Conservation (phyloP, 2,329 filamentous ascomycete genomes). For the Apiospora rasikravindrae region DNA sequence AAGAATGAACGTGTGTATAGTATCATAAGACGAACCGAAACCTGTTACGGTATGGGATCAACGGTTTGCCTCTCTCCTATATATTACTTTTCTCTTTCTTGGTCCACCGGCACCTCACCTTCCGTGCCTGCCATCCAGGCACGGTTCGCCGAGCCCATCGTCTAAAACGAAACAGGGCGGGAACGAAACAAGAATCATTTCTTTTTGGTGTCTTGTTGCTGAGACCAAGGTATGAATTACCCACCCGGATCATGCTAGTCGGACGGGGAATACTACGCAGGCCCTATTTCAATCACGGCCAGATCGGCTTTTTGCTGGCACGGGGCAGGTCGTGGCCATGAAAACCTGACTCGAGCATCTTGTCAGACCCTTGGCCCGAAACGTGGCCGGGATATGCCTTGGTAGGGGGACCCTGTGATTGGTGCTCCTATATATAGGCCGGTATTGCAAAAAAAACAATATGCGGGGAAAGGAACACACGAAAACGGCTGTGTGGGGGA, state of each 20-base stretch:
- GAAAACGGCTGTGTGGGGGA: neutral
- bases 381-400: neutral
- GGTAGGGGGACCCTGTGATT: neutral
- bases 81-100: neutral
- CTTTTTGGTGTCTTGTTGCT: neutral
- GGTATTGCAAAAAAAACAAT: neutral
- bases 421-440: conserved; percentile 4
- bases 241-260: neutral
- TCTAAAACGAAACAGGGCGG: neutral
- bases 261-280: neutral
- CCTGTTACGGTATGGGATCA: neutral
- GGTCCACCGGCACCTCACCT: neutral
- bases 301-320: neutral
- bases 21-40: neutral
- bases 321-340: neutral
- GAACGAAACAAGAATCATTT: neutral
- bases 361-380: neutral
- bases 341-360: conserved; percentile 2
- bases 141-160: neutral
- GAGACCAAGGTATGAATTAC: conserved; percentile 3
- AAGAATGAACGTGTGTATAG: neutral
- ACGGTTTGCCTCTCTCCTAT: neutral
- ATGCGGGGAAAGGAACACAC: neutral
- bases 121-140: neutral
- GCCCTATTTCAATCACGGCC: neutral